A percentile compares a stretch with the other conserved stretches of the same genome.
phyloP scores from a whole-genome alignment of 1,139 yeast genomes.

The Blastobotrys petasosporus region DNA sequence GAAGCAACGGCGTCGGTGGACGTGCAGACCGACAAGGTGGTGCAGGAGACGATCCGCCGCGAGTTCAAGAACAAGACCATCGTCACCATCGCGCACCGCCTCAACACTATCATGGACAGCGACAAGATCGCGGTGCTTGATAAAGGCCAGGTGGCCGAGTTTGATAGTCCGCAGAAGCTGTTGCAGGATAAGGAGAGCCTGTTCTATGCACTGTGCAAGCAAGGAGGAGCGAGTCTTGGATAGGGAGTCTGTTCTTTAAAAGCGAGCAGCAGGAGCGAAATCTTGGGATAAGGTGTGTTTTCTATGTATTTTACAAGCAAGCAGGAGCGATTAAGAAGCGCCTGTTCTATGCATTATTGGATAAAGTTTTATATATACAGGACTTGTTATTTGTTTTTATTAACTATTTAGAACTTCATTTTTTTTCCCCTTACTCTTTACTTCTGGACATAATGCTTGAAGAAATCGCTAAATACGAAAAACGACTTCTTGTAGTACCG shows the following conservation, averaged over 20 bases:
- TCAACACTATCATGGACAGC: constrained; percentile 76
- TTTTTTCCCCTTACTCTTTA: not conserved
- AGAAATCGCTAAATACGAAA: constrained; percentile 21
- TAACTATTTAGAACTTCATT: too few species aligned
- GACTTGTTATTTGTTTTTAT: too few species aligned
- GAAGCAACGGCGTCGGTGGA: constrained; percentile 89
- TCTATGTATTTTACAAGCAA: too few species aligned
- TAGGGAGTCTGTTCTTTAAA: too few species aligned
- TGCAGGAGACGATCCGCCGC: constrained; percentile 64
- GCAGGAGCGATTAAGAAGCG: too few species aligned
- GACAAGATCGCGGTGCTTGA: constrained; percentile 66
- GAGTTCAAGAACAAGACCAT: constrained; percentile 64
- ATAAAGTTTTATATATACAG: too few species aligned
- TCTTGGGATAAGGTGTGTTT: too few species aligned
- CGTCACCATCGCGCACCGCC: constrained; percentile 74
- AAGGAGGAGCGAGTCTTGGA: constrained; percentile 39
- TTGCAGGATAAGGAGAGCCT: constrained; percentile 41
- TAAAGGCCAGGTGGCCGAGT: constrained; percentile 61
- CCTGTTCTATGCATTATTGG: too few species aligned
- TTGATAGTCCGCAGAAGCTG: constrained; percentile 54
- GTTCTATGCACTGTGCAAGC: constrained; percentile 63
- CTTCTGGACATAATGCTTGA: constrained; percentile 7
- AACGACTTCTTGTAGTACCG: constrained; percentile 35
- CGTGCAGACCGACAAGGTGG: constrained; percentile 66
- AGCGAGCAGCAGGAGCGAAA: too few species aligned